Conservation (phyloP, 2,329 filamentous ascomycete genomes). For the Graphilbum sp. region DNA sequence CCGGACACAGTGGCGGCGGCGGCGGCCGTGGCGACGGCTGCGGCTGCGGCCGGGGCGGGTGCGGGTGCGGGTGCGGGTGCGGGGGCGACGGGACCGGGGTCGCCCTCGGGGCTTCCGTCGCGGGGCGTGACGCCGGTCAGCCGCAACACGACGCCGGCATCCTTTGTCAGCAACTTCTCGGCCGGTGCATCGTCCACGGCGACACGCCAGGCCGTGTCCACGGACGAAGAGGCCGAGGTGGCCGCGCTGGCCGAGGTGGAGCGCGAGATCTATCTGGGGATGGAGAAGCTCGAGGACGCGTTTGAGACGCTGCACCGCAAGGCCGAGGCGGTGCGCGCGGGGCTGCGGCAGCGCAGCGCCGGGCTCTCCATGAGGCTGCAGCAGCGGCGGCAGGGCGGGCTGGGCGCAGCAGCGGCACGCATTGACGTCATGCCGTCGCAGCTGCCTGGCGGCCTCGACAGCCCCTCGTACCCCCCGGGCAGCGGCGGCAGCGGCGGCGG, state of each 20-base stretch:
- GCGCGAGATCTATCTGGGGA: conserved; percentile 79
- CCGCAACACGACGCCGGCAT: conserved; percentile 36
- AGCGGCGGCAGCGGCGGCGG: too few relatives aligned
- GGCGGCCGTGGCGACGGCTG: conserved; percentile 8
- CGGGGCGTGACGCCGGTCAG: conserved; percentile 25
- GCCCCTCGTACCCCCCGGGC: too few relatives aligned
- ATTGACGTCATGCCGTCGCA: conserved; percentile 39
- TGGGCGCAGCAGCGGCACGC: conserved; percentile 18
- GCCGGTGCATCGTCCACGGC: conserved; percentile 28
- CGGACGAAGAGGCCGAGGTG: conserved; percentile 90
- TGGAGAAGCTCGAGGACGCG: conserved; percentile 87
- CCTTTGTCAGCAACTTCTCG: conserved; percentile 16
- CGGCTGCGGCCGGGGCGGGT: neutral
- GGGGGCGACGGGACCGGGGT: conserved; percentile 11
- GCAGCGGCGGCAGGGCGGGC: conserved; percentile 28
- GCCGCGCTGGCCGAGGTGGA: conserved; percentile 81
- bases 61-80: conserved; percentile 14
- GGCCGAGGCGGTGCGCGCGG: conserved; percentile 64
- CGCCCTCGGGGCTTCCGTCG: conserved; percentile 19
- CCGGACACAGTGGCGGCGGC: conserved; percentile 19
- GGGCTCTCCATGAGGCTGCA: conserved; percentile 52
- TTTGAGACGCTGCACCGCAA: conserved; percentile 82
- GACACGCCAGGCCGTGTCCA: conserved; percentile 49
- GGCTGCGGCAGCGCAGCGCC: conserved; percentile 66
- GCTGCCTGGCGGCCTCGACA: neutral